Evolutionary conservation across 2,329 filamentous ascomycete species (phyloP).

Genomic region (Fusarium tupiense): DNA sequence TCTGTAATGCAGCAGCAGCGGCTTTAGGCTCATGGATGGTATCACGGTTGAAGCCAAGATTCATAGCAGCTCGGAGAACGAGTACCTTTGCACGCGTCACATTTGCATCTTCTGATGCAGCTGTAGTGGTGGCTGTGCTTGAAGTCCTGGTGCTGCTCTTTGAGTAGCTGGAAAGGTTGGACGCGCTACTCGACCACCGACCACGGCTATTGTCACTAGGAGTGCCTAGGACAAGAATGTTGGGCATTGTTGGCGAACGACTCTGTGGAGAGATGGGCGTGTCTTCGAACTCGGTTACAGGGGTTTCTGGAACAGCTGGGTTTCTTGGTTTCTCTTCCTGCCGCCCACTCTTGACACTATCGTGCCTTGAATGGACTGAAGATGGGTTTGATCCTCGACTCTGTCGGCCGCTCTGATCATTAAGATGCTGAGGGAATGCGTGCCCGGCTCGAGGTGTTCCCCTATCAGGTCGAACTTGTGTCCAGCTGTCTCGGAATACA

Average conservation of each 20-base stretch:
- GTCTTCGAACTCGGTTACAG: conserved; percentile 95
- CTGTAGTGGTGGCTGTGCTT: conserved; percentile 77
- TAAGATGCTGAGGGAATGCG: conserved; percentile 71
- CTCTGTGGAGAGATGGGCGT: conserved; percentile 85
- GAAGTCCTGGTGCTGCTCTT: conserved; percentile 73
- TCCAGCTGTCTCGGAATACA: conserved; percentile 92
- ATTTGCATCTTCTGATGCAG: conserved; percentile 77
- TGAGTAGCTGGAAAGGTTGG: conserved; percentile 81
- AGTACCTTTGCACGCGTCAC: conserved; percentile 81
- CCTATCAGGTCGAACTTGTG: conserved; percentile 84
- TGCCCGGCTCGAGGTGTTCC: conserved; percentile 86
- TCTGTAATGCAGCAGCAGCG: conserved; percentile 68
- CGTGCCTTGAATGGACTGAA: conserved; percentile 61
- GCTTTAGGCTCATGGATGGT: conserved; percentile 55
- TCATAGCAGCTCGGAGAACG: conserved; percentile 85
- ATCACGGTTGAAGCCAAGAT: conserved; percentile 79
- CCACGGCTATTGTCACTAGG: conserved; percentile 66
- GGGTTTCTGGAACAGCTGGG: conserved; percentile 79
- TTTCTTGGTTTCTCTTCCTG: conserved; percentile 61
- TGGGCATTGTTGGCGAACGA: conserved; percentile 78
- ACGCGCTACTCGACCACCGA: conserved; percentile 84
- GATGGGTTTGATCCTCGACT: conserved; percentile 62
- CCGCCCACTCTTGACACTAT: conserved; percentile 59
- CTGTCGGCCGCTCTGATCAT: conserved; percentile 60
- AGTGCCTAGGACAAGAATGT: conserved; percentile 87